Evolutionary conservation across 768 basidiomycete genomes (phyloP), one percentile per base, ranked within the genome.

Genomic region (Leccinum aurantiacum): DNA sequence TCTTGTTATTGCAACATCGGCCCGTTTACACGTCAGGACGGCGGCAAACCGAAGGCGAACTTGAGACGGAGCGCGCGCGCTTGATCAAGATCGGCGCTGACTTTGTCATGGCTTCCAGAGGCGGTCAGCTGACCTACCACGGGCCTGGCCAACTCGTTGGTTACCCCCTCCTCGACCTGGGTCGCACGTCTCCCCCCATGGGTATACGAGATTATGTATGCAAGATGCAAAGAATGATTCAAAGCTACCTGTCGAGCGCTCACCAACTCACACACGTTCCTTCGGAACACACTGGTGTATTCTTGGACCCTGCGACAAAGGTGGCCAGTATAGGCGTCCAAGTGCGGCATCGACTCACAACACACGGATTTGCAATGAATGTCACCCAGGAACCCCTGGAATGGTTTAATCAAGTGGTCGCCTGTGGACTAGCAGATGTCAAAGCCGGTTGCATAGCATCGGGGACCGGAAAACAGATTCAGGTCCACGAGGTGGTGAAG

Each of bases 111-210:
- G 86, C 94, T 3, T 81, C 84, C 56, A 81, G 97, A 56, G 97
- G 97, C 14, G 97, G 97, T 3, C 89, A 98, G 76, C 82, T 94
- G 59, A 99, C 97, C 2, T 99, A 93, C 74, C 97, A 99, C 73
- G 97, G 97, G 0, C 95, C 97, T 2, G 97, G 97, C 6, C 97
- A 99, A 75, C 80, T 99, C 67, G 91, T 98, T 15, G 97, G 95
- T 29, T 99, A 99, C 71, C 93, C 95, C 2, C 80, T 98, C 54
- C 79, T 98, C 54, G 96, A 98, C 77, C 82, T 98, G 19, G 84
- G 84, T n/a, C 86, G 87, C 35, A 85, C 89, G 66, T 77, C 83
- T 49, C 92, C 95, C 8, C 77, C 88, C 54, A 79, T 84, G 71
- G 80, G 86, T 58, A 85, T 88, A 60, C 85, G 89, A 52, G 86